These are phyloP conservation scores for Pythium chondricola DNA, from an alignment of 352 stramenopile genomes.

Conservation along the genomic window DNA sequence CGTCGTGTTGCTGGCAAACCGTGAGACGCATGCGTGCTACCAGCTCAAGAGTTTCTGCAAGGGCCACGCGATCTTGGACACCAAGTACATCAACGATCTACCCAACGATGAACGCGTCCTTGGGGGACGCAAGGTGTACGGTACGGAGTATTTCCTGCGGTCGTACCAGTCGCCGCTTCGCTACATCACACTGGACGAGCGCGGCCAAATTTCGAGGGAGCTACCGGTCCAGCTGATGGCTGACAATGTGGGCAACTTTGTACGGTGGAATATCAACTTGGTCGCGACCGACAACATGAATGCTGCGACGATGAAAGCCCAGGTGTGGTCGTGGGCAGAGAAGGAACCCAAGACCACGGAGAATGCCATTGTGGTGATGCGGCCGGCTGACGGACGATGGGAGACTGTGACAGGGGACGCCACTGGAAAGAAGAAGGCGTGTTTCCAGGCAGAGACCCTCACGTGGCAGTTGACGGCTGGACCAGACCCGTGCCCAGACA, in stretches of 20 bases:
- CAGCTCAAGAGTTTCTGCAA: neutral
- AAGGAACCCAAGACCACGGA: conserved; percentile 30
- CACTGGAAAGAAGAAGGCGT: neutral
- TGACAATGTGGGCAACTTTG: conserved; percentile 33
- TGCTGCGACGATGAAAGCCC: conserved; percentile 32
- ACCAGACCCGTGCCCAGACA: neutral
- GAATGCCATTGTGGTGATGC: neutral
- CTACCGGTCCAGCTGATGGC: conserved; percentile 27
- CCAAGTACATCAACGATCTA: neutral
- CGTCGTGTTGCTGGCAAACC: neutral
- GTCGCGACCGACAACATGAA: conserved; percentile 53
- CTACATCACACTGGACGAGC: neutral
- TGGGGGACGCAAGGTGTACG: neutral
- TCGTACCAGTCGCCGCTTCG: neutral
- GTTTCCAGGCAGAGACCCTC: neutral
- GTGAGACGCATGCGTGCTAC: neutral
- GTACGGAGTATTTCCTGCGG: neutral
- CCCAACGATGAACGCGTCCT: neutral
- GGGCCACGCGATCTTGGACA: neutral
- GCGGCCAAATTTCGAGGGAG: neutral
- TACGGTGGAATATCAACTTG: conserved; percentile 53
- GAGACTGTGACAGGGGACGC: neutral
- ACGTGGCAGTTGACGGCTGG: neutral
- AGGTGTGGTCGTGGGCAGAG: conserved; percentile 60
- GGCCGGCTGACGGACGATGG: neutral